These are phyloP conservation scores for Blastobotrys malaysiensis DNA, from an alignment of 1,139 yeast genomes.

Conservation along the genomic window DNA sequence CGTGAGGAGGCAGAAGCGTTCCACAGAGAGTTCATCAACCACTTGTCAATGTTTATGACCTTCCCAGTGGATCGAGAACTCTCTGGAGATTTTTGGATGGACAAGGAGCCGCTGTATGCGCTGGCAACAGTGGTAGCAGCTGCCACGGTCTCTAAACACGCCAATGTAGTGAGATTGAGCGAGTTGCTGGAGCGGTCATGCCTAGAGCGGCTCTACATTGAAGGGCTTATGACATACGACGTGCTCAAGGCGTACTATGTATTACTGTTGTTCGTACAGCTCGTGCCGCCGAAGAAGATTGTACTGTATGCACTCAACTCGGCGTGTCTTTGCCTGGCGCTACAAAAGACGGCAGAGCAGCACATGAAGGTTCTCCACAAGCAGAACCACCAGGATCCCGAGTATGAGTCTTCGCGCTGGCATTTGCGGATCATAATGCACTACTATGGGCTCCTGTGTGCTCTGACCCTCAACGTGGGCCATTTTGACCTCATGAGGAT, in stretches of 20 bases:
- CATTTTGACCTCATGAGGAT: background rate
- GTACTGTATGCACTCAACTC: background rate
- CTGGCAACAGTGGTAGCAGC: background rate
- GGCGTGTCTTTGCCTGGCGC: background rate
- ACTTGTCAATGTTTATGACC: conserved; percentile 33
- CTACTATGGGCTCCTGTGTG: background rate
- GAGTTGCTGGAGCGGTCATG: background rate
- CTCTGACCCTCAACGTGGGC: background rate
- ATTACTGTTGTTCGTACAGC: background rate
- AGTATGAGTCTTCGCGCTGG: background rate
- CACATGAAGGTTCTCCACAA: background rate
- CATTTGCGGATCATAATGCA: background rate
- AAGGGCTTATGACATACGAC: background rate
- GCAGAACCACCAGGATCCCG: background rate
- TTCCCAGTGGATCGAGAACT: background rate
- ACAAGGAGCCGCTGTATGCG: background rate
- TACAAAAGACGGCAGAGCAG: background rate
- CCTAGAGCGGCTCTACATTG: background rate
- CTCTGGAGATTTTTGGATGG: background rate
- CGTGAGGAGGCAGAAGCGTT: conserved; percentile 32
- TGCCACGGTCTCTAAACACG: background rate
- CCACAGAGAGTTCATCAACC: conserved; percentile 36
- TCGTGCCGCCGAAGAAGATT: background rate
- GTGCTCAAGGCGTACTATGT: background rate
- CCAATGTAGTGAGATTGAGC: background rate